phyloP scores from a whole-genome alignment of 148 eudicot genomes.

The Diospyros kaki region DNA sequence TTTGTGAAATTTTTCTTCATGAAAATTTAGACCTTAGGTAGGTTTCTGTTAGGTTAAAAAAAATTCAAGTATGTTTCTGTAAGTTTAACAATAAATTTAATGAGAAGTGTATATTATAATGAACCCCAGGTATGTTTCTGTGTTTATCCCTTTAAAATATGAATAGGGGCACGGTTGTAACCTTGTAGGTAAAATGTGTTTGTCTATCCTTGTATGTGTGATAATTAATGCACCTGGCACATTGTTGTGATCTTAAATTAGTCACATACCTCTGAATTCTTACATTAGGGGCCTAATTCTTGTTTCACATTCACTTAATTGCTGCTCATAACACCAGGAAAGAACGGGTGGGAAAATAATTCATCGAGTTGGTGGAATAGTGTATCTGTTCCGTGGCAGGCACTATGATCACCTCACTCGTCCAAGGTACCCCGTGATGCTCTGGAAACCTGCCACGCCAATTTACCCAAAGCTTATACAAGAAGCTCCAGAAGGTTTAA shows the following conservation, averaged over 20 bases:
- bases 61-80: no score
- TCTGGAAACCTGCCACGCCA: slow-evolving; percentile 98
- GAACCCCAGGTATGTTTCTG: no score
- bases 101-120: no score
- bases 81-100: no score
- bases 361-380: slow-evolving; percentile 73
- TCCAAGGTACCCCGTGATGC: slow-evolving; percentile 82
- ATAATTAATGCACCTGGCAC: neutral
- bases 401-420: slow-evolving; percentile 76
- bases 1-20: no score
- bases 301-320: slow-evolving; percentile 13
- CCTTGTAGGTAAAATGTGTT: no score
- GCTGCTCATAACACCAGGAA: slow-evolving; percentile 47
- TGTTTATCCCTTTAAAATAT: no score
- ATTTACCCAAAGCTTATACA: slow-evolving; percentile 96
- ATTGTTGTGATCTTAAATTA: neutral
- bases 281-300: neutral
- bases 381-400: slow-evolving; percentile 83
- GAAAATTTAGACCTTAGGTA: no score
- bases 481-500: slow-evolving; percentile 88
- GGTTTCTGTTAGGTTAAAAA: no score
- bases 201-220: neutral
- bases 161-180: neutral
- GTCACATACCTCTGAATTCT: neutral
- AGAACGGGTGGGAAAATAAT: slow-evolving; percentile 91